Evolutionary conservation across 768 basidiomycete species (phyloP).

Genomic region (Royoungia palumana): DNA sequence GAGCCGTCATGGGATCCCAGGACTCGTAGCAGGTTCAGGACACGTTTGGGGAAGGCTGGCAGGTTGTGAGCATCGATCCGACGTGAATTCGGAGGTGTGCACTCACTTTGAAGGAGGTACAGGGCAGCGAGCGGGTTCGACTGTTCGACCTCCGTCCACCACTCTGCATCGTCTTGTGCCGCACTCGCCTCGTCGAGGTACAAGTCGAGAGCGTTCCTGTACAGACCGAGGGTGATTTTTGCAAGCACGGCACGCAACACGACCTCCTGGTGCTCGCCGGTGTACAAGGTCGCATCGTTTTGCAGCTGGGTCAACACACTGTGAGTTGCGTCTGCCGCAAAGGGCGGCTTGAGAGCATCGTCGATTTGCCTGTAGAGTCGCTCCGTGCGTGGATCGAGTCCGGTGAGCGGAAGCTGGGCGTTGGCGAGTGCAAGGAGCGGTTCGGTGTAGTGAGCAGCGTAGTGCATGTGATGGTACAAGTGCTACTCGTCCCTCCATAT

Average conservation of each 20-base stretch:
- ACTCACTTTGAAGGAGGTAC: slow-evolving; percentile 79
- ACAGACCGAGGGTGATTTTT: slow-evolving; percentile 54
- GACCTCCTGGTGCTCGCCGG: slow-evolving; percentile 1
- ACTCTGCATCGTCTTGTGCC: slow-evolving; percentile 75
- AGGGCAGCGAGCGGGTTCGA: slow-evolving; percentile 52
- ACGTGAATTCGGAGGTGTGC: slow-evolving; percentile 2
- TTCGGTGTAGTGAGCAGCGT: slow-evolving; percentile 28
- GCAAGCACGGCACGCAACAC: slow-evolving; percentile 39
- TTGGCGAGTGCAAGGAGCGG: slow-evolving; percentile 20
- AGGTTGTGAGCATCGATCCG: slow-evolving; percentile 2
- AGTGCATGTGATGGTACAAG: slow-evolving; percentile 10
- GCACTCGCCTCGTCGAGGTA: slow-evolving; percentile 65
- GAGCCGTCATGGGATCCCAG: slow-evolving; percentile 45
- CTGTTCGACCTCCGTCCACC: slow-evolving; percentile 76
- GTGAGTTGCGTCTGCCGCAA: slow-evolving; percentile 15
- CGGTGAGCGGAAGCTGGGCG: slow-evolving; percentile 5
- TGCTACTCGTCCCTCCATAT: slow-evolving; percentile 68
- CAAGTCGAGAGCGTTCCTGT: slow-evolving; percentile 60
- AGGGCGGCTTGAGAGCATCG: slow-evolving; percentile 19
- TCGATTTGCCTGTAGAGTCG: slow-evolving; percentile 15
- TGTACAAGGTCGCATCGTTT: not conserved
- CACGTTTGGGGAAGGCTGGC: slow-evolving; percentile 28
- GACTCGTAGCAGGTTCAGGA: slow-evolving; percentile 35
- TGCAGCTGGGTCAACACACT: slow-evolving; percentile 16
- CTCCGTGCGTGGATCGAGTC: slow-evolving; percentile 9